phyloP scores from a whole-genome alignment of 495 filamentous ascomycete genomes.

The Geoglossum glabrum region DNA sequence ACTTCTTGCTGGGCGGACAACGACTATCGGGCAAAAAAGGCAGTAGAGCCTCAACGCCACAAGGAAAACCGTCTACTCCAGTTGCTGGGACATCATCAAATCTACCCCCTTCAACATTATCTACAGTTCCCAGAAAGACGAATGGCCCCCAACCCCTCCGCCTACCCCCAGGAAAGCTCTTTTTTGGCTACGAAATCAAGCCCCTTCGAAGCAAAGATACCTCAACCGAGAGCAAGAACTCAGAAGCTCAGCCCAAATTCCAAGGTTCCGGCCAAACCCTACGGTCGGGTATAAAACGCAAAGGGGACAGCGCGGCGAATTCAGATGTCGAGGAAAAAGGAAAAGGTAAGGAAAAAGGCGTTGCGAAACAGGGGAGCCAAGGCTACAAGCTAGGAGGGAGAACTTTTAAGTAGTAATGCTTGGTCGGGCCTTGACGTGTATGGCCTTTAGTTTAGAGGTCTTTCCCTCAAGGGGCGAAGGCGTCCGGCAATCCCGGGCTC shows the following conservation, averaged over 20 bases:
- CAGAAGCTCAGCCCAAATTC: slow-evolving; percentile 42
- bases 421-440: too few relatives aligned
- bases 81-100: slow-evolving; percentile 49
- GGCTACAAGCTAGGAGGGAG: not conserved
- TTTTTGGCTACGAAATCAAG: slow-evolving; percentile 87
- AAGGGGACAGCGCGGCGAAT: slow-evolving; percentile 14
- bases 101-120: slow-evolving; percentile 19
- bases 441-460: not conserved
- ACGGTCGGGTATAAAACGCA: slow-evolving; percentile 39
- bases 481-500: not conserved
- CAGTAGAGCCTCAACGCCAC: slow-evolving; percentile 46
- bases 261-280: slow-evolving; percentile 79
- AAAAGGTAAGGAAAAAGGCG: not conserved
- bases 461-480: not conserved
- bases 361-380: not conserved
- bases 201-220: slow-evolving; percentile 66
- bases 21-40: slow-evolving; percentile 63
- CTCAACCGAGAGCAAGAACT: slow-evolving; percentile 26
- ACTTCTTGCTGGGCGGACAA: slow-evolving; percentile 59
- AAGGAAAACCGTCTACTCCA: slow-evolving; percentile 19
- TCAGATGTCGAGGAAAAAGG: slow-evolving; percentile 6
- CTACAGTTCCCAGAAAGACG: slow-evolving; percentile 6
- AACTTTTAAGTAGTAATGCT: not conserved
- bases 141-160: slow-evolving; percentile 79
- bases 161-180: slow-evolving; percentile 71